These are phyloP conservation scores for Cytospora piceicola DNA, from an alignment of 2,329 filamentous ascomycete species.

Conservation along the genomic window DNA sequence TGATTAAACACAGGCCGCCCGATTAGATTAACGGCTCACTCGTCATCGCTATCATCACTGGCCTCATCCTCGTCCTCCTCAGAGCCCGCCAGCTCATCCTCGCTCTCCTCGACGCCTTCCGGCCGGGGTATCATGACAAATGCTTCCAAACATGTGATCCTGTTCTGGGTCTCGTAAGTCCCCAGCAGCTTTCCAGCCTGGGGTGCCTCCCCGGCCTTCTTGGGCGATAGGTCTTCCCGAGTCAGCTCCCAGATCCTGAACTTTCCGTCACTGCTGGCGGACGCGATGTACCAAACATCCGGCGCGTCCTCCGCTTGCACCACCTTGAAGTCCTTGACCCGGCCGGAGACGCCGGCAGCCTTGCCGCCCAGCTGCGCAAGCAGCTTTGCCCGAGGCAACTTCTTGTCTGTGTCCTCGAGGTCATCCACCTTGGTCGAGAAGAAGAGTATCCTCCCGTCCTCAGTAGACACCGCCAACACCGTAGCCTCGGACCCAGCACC, in stretches of 20 bases:
- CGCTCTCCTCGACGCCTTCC: constrained; percentile 63
- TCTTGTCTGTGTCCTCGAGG: constrained; percentile 37
- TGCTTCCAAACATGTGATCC: constrained; percentile 85
- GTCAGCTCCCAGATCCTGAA: constrained; percentile 76
- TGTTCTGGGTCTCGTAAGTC: constrained; percentile 80
- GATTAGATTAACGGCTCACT: constrained; percentile 18
- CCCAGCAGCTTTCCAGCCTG: constrained; percentile 69
- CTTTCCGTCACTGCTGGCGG: constrained; percentile 83
- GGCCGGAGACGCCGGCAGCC: constrained; percentile 65
- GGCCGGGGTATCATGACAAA: constrained; percentile 80
- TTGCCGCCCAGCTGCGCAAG: constrained; percentile 81
- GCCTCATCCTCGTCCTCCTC: constrained; percentile 45
- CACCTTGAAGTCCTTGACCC: constrained; percentile 88
- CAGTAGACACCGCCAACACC: constrained; percentile 78
- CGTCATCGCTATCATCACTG: constrained; percentile 36
- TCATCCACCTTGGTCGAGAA: constrained; percentile 69
- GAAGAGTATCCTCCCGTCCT: constrained; percentile 86
- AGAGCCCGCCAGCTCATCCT: constrained; percentile 52
- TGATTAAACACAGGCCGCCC: too few species aligned
- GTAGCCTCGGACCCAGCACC: constrained; percentile 53
- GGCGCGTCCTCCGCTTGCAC: constrained; percentile 49
- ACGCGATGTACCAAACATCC: constrained; percentile 62
- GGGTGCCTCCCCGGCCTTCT: constrained; percentile 35
- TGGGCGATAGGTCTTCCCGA: constrained; percentile 45
- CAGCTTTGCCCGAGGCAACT: constrained; percentile 63